Conservation (phyloP, 2,329 filamentous ascomycete species). For the Cylindrodendrum hubeiense region DNA sequence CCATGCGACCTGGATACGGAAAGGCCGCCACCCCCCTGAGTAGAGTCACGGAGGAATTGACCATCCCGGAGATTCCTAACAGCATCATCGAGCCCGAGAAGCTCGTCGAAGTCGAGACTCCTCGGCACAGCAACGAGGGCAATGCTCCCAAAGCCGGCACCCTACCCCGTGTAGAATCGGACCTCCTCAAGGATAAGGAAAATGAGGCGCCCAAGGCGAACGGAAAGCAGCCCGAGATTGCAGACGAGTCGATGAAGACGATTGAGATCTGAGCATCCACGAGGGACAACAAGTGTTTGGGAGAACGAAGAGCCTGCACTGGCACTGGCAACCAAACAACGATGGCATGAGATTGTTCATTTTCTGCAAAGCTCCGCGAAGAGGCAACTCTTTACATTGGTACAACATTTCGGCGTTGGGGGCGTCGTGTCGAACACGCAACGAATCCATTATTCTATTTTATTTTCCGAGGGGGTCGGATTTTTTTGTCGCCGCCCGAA, state of each 20-base stretch:
- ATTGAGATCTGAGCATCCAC: conserved; percentile 65
- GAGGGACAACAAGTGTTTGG: conserved; percentile 27
- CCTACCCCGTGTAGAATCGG: conserved; percentile 50
- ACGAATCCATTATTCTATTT: conserved; percentile 37
- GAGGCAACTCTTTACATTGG: conserved; percentile 39
- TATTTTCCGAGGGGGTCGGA: conserved; percentile 20
- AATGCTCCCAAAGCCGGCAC: conserved; percentile 51
- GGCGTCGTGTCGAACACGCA: conserved; percentile 44
- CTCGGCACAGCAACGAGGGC: conserved; percentile 59
- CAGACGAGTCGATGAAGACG: conserved; percentile 69
- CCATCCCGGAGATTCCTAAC: conserved; percentile 54
- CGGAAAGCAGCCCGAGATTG: conserved; percentile 58
- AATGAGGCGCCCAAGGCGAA: conserved; percentile 56
- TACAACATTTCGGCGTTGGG: conserved; percentile 43
- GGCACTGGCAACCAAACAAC: conserved; percentile 44
- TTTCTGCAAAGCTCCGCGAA: conserved; percentile 50
- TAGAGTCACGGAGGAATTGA: conserved; percentile 78
- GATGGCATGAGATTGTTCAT: conserved; percentile 45
- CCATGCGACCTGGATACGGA: conserved; percentile 73
- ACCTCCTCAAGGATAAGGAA: conserved; percentile 54
- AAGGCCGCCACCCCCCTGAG: conserved; percentile 78
- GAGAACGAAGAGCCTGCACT: conserved; percentile 38
- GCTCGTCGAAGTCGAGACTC: conserved; percentile 69
- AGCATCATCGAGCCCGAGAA: conserved; percentile 59
- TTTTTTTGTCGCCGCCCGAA: conserved; percentile 13